A percentile compares a stretch with the other conserved stretches of the same genome.
Evolutionary conservation across 352 stramenopile genomes (phyloP).

Genomic region (Globisporangium orthogonon): DNA sequence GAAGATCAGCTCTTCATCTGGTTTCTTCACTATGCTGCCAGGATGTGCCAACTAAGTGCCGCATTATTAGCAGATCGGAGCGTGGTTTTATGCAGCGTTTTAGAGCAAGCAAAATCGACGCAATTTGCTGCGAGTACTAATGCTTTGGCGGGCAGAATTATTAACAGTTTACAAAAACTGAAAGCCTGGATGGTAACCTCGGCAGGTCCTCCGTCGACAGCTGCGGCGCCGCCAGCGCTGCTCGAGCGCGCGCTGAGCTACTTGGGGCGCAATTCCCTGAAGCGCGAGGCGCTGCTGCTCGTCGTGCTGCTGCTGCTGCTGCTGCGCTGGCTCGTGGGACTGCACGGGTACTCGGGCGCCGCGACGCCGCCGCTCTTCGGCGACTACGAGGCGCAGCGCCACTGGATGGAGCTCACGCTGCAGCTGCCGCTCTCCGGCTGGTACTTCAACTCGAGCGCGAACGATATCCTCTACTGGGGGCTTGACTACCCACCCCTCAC

Average conservation of each 20-base stretch:
- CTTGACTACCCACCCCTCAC: conserved; percentile 97
- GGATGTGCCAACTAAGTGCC: too few relatives aligned
- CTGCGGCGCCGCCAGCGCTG: conserved; percentile 16
- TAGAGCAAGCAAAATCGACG: too few relatives aligned
- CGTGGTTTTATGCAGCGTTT: too few relatives aligned
- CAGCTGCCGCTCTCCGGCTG: conserved; percentile 91
- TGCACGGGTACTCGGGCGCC: conserved; percentile 83
- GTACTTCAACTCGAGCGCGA: conserved; percentile 90
- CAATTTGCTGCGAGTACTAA: too few relatives aligned
- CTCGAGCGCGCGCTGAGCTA: conserved; percentile 38
- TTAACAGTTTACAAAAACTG: too few relatives aligned
- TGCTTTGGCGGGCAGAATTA: too few relatives aligned
- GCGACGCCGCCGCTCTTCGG: conserved; percentile 85
- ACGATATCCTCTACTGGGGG: conserved; percentile 97
- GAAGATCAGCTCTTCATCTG: not conserved
- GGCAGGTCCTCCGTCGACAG: not conserved
- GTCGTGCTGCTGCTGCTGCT: conserved; percentile 54
- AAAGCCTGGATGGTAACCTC: too few relatives aligned
- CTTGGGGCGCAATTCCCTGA: conserved; percentile 49
- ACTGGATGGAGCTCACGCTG: conserved; percentile 99
- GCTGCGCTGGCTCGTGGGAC: conserved; percentile 66
- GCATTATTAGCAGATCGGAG: too few relatives aligned
- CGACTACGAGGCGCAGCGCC: conserved; percentile 97
- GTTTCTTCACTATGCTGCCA: too few relatives aligned
- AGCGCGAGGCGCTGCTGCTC: conserved; percentile 32